Conservation (phyloP, 2,329 filamentous ascomycete genomes). For the Phialophora verrucosa region DNA sequence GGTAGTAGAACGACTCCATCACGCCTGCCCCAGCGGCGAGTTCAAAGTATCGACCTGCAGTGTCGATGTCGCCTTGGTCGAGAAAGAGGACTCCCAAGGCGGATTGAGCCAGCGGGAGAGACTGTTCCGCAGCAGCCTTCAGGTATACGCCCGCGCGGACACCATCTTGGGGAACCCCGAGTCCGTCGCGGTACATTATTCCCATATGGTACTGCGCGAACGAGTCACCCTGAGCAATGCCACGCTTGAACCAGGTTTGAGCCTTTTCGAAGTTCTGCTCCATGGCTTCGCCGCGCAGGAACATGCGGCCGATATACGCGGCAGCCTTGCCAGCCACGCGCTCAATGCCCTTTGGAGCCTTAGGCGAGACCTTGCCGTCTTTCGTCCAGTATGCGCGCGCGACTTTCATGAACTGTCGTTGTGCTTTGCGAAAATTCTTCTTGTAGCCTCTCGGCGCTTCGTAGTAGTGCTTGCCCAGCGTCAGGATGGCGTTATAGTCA, state of each 20-base stretch:
- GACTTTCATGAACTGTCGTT: conserved; percentile 80
- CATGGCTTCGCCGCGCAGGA: conserved; percentile 83
- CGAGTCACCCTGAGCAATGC: conserved; percentile 74
- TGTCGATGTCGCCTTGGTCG: conserved; percentile 82
- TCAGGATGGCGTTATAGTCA: conserved; percentile 84
- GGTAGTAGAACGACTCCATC: conserved; percentile 89
- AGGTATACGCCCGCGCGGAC: conserved; percentile 76
- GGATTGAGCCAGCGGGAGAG: conserved; percentile 79
- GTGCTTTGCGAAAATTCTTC: conserved; percentile 73
- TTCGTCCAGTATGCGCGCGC: conserved; percentile 81
- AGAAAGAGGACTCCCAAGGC: conserved; percentile 83
- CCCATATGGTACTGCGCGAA: conserved; percentile 85
- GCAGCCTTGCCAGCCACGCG: conserved; percentile 82
- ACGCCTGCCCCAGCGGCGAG: conserved; percentile 80
- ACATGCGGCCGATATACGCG: conserved; percentile 87
- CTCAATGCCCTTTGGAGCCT: conserved; percentile 72
- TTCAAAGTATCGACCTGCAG: conserved; percentile 85
- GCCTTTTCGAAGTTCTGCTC: conserved; percentile 78
- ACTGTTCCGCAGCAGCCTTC: conserved; percentile 78
- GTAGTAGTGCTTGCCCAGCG: conserved; percentile 83
- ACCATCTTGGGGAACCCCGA: conserved; percentile 73
- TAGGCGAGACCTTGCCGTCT: conserved; percentile 75
- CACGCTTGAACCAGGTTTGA: conserved; percentile 81
- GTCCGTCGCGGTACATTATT: conserved; percentile 79
- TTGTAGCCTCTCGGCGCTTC: conserved; percentile 80